Evolutionary conservation across 306 rosid genomes (phyloP), one percentile per base, ranked within the genome.

Genomic region (Corylus americana): DNA sequence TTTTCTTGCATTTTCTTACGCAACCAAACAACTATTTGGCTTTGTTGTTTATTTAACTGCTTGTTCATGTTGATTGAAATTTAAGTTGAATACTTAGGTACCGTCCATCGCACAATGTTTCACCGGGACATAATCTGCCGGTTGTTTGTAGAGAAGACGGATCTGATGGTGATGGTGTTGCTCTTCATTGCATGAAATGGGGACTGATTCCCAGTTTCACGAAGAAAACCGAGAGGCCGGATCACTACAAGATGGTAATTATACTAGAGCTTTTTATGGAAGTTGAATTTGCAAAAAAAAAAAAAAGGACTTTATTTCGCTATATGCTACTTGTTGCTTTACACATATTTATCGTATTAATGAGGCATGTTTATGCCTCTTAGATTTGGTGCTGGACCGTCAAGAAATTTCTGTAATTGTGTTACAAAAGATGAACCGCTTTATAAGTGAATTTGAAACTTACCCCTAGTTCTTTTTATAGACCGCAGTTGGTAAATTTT

Each of bases 121-220:
- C 96, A 3, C 98, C 98, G 63, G 98, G 97, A 49, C 86, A 78
- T 58, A 71, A 87, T 71, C 6, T 89, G 54, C 95, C 97, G 0
- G 93, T 90, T 51, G 86, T 95, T 85, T 91, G 96, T 53, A 85
- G 97, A 79, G 98, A 85, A 39, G 97, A 89, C 39, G 91, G 79
- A n/a, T 79, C 86, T 29, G 90, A 72, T 7, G 74, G 86, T 55
- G 92, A 85, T 25, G 94, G 78, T 5, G 76, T 81, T 50, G 91
- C 88, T 71, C 82, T 94, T 54, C 90, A 91, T 39, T 88, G 92
- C 79, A 94, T 94, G 98, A 92, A 82, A 87, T 91, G 98, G 98
- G 97, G 98, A 27, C 86, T 91, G 55, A 78, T 92, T 87, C 98
- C 98, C 54, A 91, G 97, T 86, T 95, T 95, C 83, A 95, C 97